phyloP scores from a whole-genome alignment of 352 stramenopile genomes.

The Thalassiosira exigua region DNA sequence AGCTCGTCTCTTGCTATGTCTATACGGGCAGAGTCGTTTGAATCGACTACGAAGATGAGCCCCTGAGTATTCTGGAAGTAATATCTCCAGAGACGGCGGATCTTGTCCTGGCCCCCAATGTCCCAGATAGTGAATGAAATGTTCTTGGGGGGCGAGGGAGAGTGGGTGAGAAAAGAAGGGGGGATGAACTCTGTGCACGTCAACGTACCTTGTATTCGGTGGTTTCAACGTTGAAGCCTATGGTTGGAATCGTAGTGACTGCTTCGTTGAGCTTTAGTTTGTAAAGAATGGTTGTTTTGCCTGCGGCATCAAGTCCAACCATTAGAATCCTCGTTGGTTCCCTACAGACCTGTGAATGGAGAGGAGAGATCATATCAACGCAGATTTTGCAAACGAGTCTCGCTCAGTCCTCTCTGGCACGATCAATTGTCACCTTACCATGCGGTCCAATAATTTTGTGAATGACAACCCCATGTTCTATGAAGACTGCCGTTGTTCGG shows the following conservation, averaged over 20 bases:
- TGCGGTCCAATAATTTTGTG: conserved; percentile 86
- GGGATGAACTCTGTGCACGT: too few species aligned
- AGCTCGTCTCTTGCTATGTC: conserved; percentile 96
- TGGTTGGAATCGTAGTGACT: conserved; percentile 97
- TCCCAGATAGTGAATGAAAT: conserved; percentile 99
- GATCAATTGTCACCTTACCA: conserved; percentile 61
- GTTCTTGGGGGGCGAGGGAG: too few species aligned
- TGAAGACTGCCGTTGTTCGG: too few species aligned
- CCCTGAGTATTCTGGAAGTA: conserved; percentile 99
- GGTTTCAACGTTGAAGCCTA: conserved; percentile 99
- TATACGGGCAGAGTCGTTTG: conserved; percentile 98
- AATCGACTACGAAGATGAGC: conserved; percentile 99
- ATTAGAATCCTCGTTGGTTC: conserved; percentile 93
- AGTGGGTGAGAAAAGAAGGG: too few species aligned
- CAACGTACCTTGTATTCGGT: conserved; percentile 99
- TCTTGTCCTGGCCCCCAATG: conserved; percentile 99
- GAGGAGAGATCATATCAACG: conserved; percentile 1
- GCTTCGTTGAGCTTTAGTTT: conserved; percentile 92
- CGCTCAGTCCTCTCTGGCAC: neutral
- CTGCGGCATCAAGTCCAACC: conserved; percentile 90
- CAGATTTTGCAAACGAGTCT: neutral
- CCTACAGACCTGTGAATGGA: conserved; percentile 84
- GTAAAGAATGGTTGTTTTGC: conserved; percentile 97
- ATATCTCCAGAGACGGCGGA: conserved; percentile 97
- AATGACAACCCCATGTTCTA: conserved; percentile 83